Evolutionary conservation across 176 grass and related monocot species (phyloP).

Genomic region (Oryza glaberrima): DNA sequence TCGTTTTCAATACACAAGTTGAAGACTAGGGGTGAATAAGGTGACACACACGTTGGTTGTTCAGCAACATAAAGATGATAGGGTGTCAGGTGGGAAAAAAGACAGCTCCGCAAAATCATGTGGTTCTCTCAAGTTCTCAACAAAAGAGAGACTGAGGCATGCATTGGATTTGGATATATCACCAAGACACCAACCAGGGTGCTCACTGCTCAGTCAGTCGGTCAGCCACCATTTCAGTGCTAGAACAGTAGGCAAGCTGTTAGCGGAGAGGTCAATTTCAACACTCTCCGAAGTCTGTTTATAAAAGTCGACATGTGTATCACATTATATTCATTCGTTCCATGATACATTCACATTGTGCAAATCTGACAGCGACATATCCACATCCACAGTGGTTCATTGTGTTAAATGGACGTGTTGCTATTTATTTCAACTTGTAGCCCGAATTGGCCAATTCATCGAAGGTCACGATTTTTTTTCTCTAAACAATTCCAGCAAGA

Average conservation of each 20-base stretch:
- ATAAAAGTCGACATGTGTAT: background rate
- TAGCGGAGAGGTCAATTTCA: background rate
- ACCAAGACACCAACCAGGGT: background rate
- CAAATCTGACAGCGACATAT: no score
- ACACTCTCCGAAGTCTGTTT: background rate
- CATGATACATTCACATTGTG: no score
- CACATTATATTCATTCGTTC: no score
- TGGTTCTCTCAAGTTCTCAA: background rate
- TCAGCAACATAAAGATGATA: background rate
- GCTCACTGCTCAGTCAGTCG: background rate
- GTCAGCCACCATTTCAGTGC: background rate
- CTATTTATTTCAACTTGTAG: no score
- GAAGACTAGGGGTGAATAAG: background rate
- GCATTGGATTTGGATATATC: background rate
- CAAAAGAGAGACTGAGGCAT: background rate
- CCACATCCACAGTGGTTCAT: no score
- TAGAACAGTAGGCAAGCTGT: background rate
- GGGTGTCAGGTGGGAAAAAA: background rate
- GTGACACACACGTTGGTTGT: no score
- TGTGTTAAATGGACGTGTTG: no score
- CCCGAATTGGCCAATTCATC: no score
- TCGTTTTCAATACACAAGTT: background rate
- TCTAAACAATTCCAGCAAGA: no score
- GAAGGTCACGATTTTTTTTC: no score
- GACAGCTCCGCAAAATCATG: background rate